phyloP scores from a whole-genome alignment of 352 stramenopile species.

The Aphanomyces astaci region DNA sequence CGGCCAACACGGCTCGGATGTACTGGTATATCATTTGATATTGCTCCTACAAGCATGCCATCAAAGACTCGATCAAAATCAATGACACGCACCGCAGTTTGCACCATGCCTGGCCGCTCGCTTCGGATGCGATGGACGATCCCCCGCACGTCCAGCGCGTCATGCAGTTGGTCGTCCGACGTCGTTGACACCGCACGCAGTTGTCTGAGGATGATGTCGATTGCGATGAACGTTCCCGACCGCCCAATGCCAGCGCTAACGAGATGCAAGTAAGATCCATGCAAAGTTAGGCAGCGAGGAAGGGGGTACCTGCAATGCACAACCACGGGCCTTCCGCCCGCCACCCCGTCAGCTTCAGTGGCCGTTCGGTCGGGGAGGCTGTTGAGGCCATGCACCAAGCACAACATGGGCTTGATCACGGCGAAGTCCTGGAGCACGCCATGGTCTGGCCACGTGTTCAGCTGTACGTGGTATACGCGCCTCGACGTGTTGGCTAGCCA shows the following conservation, averaged over 20 bases:
- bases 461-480: constrained; percentile 58
- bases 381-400: constrained; percentile 44
- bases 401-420: constrained; percentile 63
- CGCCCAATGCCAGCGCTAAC: constrained; percentile 67
- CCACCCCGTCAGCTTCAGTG: constrained; percentile 23
- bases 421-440: constrained; percentile 63
- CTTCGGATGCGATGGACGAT: constrained; percentile 56
- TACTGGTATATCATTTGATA: constrained; percentile 83
- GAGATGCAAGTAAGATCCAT: background rate
- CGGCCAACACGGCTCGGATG: background rate
- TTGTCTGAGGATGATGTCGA: constrained; percentile 62
- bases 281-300: background rate
- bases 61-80: too few relatives aligned
- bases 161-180: constrained; percentile 28
- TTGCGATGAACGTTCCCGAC: constrained; percentile 77
- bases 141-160: constrained; percentile 44
- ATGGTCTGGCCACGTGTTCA: constrained; percentile 74
- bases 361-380: constrained; percentile 30
- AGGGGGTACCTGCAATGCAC: constrained; percentile 46
- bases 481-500: constrained; percentile 27
- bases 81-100: constrained; percentile 64
- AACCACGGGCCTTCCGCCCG: constrained; percentile 31
- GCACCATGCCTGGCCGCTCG: constrained; percentile 74
- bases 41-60: constrained; percentile 46
- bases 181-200: constrained; percentile 33